Conservation (phyloP, 1,284 basidiomycete species). For the Trichosporon ovoides region DNA sequence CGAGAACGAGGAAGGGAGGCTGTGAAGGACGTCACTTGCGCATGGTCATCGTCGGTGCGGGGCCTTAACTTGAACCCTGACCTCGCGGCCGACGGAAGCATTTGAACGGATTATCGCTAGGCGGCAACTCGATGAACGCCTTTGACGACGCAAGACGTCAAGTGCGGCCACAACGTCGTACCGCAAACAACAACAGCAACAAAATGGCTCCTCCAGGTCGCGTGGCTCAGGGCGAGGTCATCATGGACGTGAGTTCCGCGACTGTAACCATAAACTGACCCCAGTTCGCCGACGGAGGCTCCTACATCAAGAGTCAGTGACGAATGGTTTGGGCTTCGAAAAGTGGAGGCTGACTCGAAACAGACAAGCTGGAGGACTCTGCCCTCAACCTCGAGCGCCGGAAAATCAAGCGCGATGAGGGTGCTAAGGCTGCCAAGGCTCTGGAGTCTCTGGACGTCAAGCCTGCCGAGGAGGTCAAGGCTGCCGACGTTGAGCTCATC, state of each 20-base stretch:
- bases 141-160: not conserved
- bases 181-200: conserved; percentile 10
- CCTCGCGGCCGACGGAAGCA: not conserved
- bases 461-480: conserved; percentile 21
- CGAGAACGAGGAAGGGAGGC: not conserved
- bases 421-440: conserved; percentile 37
- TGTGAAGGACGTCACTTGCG: not conserved
- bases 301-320: conserved; percentile 40
- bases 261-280: not conserved
- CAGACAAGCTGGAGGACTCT: conserved; percentile 41
- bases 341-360: conserved; percentile 6
- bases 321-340: no score
- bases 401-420: conserved; percentile 38
- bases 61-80: not conserved
- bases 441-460: conserved; percentile 39
- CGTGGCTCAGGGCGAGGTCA: conserved; percentile 42
- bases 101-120: not conserved
- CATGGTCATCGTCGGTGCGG: conserved; percentile 1
- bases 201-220: conserved; percentile 26
- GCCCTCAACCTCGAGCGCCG: conserved; percentile 37
- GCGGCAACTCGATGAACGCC: not conserved
- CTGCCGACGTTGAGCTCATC: conserved; percentile 37
- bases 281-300: conserved; percentile 44
- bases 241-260: conserved; percentile 36
- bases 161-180: not conserved